Percentiles rank a stretch among this genome's conserved stretches.
Conservation (phyloP, 1,139 yeast species). For the Wickerhamomyces sp. region DNA sequence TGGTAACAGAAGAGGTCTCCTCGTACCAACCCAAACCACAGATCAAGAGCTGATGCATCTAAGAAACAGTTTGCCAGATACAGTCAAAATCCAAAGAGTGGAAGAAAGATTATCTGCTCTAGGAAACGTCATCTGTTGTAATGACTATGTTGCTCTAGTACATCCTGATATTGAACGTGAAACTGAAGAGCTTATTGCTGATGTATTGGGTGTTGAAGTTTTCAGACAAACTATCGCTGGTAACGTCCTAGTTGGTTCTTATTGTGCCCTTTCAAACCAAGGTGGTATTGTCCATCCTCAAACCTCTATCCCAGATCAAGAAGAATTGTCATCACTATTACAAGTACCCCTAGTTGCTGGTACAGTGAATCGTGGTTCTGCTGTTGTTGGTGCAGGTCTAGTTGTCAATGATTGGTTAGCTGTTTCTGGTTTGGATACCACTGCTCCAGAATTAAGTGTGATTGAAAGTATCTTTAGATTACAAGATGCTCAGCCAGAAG, state of each 20-base stretch:
- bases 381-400: conserved; percentile 98
- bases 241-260: conserved; percentile 94
- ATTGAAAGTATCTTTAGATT: conserved; percentile 92
- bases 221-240: conserved; percentile 99
- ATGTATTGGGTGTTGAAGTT: conserved; percentile 98
- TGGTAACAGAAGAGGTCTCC: conserved; percentile 95
- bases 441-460: conserved; percentile 97
- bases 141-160: conserved; percentile 97
- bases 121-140: conserved; percentile 97
- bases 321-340: conserved; percentile 88
- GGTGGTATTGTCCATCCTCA: conserved; percentile 99
- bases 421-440: conserved; percentile 94
- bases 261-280: conserved; percentile 91
- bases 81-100: conserved; percentile 93
- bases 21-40: conserved; percentile 98
- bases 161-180: conserved; percentile 99
- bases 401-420: conserved; percentile 99
- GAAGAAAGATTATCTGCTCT: conserved; percentile 96
- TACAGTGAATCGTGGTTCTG: conserved; percentile 94
- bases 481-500: conserved; percentile 84
- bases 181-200: conserved; percentile 97
- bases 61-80: conserved; percentile 95
- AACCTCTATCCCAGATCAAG: conserved; percentile 96
- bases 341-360: conserved; percentile 99
- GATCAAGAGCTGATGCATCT: conserved; percentile 98